Base-by-base conservation (phyloP, 2,329 filamentous ascomycete species). In the Fusarium mexicanum region DNA sequence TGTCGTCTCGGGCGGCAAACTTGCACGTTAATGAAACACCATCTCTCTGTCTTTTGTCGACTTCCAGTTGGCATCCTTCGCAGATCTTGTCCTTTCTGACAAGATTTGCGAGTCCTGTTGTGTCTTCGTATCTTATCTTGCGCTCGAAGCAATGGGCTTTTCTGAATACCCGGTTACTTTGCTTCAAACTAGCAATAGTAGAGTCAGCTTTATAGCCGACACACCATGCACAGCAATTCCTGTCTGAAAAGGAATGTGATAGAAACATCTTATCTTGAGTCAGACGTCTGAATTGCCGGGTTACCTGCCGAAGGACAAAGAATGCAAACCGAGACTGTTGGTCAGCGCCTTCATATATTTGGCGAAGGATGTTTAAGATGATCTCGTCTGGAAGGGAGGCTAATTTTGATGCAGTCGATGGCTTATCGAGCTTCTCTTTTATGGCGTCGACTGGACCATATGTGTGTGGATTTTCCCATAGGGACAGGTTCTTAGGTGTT, bases 351-450 rank as follows among this genome's bases (percentile, higher is more conserved):
- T 46, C 11, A 6, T 46, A 46, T 46, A 46, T 46, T 20, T 14
- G 43, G 5, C n/a, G 17, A 26, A 46, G 0, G 43, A 46, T 26
- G 1, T 13, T 4, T 1, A 46, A 14, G 5, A 46, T 3, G 4
- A 26, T 46, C 11, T 46, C 43, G 4, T 46, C 43, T 46, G 43
- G 24, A 9, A 26, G 24, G 17, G 2, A 3, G 8, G 11, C n/a
- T 3, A 26, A 6, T 46, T 14, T 26, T 1, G n/a, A 46, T 26
- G 17, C 43, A 26, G 24, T 46, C 11, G 6, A 6, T 13, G 17
- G 24, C 6, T 46, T 6, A 6, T 26, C 43, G 24, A 20, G 8
- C 24, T 26, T 26, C 17, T 46, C 17, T 24, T 46, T 9, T 26
- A 20, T 20, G 43, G 5, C 12, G 14, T 24, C 6, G 7, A 26